Conservation (phyloP, 1,139 yeast species). For the Meyerozyma carpophila region DNA sequence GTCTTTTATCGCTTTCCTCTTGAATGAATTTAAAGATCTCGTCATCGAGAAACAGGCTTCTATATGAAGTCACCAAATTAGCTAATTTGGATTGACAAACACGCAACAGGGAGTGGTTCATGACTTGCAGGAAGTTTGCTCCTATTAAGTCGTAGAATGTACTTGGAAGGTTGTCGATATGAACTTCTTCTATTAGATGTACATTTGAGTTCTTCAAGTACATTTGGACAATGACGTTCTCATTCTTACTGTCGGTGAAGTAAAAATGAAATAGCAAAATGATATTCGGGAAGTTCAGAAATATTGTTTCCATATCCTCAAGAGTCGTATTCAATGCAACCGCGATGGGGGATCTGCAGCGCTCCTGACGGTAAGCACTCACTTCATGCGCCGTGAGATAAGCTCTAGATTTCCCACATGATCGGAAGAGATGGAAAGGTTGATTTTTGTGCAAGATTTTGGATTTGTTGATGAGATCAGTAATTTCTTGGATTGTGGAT, state of each 20-base stretch:
- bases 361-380: slow-evolving; percentile 54
- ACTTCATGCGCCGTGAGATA: slow-evolving; percentile 81
- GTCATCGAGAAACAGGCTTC: background rate
- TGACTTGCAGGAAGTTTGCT: background rate
- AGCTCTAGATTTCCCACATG: slow-evolving; percentile 38
- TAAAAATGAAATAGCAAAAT: slow-evolving; percentile 43
- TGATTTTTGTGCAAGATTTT: slow-evolving; percentile 72
- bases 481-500: slow-evolving; percentile 33
- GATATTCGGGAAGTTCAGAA: slow-evolving; percentile 22
- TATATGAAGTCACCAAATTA: background rate
- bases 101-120: background rate
- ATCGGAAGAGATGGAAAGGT: slow-evolving; percentile 79
- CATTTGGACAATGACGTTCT: slow-evolving; percentile 11
- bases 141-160: slow-evolving; percentile 10
- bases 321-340: slow-evolving; percentile 54
- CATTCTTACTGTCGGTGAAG: slow-evolving; percentile 17
- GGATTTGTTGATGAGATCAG: slow-evolving; percentile 70
- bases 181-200: slow-evolving; percentile 13
- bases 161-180: slow-evolving; percentile 14
- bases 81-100: background rate
- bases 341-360: slow-evolving; percentile 54
- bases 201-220: slow-evolving; percentile 11
- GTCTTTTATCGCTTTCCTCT: background rate
- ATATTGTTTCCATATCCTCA: slow-evolving; percentile 22
- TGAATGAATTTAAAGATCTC: background rate